phyloP scores from a whole-genome alignment of 257 asterid species.

The Nicotiana sylvestris region DNA sequence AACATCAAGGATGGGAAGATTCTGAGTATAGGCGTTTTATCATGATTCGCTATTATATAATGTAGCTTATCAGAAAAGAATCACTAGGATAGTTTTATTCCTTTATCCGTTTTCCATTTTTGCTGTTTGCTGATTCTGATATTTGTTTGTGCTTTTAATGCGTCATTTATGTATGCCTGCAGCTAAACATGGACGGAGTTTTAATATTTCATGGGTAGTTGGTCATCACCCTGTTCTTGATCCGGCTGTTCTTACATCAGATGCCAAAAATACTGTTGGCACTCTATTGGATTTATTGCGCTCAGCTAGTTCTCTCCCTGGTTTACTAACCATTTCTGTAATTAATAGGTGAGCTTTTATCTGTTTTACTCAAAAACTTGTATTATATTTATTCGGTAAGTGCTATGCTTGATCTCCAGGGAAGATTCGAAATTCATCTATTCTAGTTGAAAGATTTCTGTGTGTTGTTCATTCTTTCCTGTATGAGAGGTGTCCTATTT shows the following conservation, averaged over 20 bases:
- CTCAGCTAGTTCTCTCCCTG: constrained; percentile 66
- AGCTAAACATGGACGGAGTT: constrained; percentile 49
- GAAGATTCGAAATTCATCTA: background rate
- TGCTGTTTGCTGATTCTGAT: background rate
- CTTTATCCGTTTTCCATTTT: background rate
- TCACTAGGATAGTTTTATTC: background rate
- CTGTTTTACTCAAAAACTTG: background rate
- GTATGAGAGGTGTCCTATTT: background rate
- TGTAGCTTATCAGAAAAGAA: background rate
- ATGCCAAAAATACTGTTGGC: constrained; percentile 65
- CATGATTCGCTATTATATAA: background rate
- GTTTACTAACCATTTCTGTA: constrained; percentile 66
- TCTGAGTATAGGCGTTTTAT: constrained; percentile 17
- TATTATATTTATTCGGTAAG: background rate
- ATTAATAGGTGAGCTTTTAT: constrained; percentile 74
- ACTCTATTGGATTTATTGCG: constrained; percentile 66
- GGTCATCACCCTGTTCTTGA: constrained; percentile 79
- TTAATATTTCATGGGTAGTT: constrained; percentile 72
- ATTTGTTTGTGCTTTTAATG: background rate
- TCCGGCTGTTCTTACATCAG: constrained; percentile 56
- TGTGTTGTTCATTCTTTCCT: background rate
- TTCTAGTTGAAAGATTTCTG: constrained; percentile 2
- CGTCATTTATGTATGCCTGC: constrained; percentile 35
- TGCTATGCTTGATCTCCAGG: constrained; percentile 3
- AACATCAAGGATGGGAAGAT: background rate